Evolutionary conservation across 2,329 filamentous ascomycete genomes (phyloP).

Genomic region (Aspergillus ibericus): DNA sequence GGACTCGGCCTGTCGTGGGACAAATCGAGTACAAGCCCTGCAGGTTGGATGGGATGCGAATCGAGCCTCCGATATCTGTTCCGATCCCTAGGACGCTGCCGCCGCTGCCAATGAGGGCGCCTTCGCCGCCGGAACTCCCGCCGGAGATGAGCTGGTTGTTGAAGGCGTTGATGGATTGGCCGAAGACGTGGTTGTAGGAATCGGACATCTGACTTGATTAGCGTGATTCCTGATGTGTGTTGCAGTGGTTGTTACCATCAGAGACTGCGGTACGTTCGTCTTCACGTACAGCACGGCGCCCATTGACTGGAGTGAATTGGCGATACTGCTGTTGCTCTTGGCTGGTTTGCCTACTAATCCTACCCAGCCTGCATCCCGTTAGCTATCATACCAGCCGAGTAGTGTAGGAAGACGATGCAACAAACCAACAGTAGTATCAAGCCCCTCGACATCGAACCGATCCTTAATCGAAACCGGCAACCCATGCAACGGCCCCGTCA

Average conservation of each 20-base stretch:
- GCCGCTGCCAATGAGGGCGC: constrained; percentile 50
- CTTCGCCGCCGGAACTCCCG: constrained; percentile 55
- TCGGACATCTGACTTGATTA: constrained; percentile 37
- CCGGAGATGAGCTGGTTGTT: constrained; percentile 52
- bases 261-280: constrained; percentile 54
- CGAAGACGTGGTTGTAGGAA: constrained; percentile 54
- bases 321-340: constrained; percentile 25
- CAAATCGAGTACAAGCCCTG: constrained; percentile 50
- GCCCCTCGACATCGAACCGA: constrained; percentile 56
- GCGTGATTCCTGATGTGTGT: neutral
- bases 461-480: constrained; percentile 64
- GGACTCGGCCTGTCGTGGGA: constrained; percentile 32
- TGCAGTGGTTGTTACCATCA: constrained; percentile 32
- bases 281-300: constrained; percentile 56
- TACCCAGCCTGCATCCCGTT: constrained; percentile 47
- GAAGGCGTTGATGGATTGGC: constrained; percentile 50
- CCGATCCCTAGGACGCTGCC: constrained; percentile 54
- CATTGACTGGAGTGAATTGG: constrained; percentile 27
- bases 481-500: constrained; percentile 66
- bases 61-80: constrained; percentile 57
- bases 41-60: constrained; percentile 53
- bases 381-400: neutral
- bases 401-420: neutral
- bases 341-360: constrained; percentile 32
- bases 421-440: constrained; percentile 30